These are phyloP conservation scores for Macrolepiota dolichaula DNA, from an alignment of 768 basidiomycete genomes.

Conservation along the genomic window DNA sequence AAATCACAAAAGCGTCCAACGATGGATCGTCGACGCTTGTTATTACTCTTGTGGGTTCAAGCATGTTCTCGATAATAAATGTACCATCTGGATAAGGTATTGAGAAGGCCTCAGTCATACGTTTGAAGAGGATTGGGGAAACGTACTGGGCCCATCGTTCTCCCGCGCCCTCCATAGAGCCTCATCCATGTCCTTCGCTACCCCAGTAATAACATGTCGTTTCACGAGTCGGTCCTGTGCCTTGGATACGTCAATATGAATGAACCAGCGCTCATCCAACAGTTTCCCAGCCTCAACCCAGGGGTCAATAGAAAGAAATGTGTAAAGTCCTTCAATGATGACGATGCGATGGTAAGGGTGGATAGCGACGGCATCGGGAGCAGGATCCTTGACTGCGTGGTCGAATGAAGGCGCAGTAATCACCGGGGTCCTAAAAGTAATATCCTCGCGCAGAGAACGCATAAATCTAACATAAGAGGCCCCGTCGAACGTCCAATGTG, in stretches of 20 bases:
- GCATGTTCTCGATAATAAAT: conserved; percentile 41
- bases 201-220: conserved; percentile 76
- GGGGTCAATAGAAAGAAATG: conserved; percentile 65
- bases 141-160: conserved; percentile 73
- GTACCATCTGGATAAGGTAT: conserved; percentile 34
- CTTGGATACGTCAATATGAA: conserved; percentile 53
- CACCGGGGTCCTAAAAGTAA: conserved; percentile 16
- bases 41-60: conserved; percentile 43
- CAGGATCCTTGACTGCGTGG: conserved; percentile 86
- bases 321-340: conserved; percentile 89
- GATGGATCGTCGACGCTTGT: conserved; percentile 22
- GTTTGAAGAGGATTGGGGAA: conserved; percentile 15
- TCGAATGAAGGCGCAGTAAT: conserved; percentile 81
- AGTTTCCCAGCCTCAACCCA: conserved; percentile 65
- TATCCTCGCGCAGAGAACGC: conserved; percentile 39
- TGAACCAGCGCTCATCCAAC: conserved; percentile 79
- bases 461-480: conserved; percentile 70
- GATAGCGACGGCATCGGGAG: conserved; percentile 54
- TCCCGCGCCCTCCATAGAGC: conserved; percentile 69
- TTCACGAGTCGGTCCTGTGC: conserved; percentile 60
- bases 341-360: conserved; percentile 69
- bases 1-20: neutral
- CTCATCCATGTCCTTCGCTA: conserved; percentile 61
- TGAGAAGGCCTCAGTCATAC: conserved; percentile 4
- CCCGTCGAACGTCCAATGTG: conserved; percentile 90